phyloP scores from a whole-genome alignment of 1,284 basidiomycete species.

The Ganoderma boninense region DNA sequence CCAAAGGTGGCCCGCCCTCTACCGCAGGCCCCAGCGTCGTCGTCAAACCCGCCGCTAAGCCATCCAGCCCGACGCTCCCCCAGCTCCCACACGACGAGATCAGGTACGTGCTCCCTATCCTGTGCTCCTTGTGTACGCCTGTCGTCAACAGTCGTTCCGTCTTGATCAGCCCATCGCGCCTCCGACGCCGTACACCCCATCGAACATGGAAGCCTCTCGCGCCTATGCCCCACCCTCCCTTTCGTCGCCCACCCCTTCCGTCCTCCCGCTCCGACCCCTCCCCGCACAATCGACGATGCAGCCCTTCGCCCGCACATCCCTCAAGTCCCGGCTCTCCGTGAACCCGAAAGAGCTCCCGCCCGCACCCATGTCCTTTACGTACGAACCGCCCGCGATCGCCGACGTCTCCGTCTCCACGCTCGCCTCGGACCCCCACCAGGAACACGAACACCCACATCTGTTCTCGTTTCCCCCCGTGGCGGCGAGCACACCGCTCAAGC shows the following conservation, averaged over 20 bases:
- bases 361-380: constrained; percentile 22
- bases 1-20: constrained; percentile 28
- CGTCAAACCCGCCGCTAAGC: constrained; percentile 27
- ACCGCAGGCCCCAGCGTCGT: constrained; percentile 27
- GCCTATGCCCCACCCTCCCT: constrained; percentile 35
- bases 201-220: constrained; percentile 30
- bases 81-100: constrained; percentile 16
- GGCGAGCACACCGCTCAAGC: constrained; percentile 43
- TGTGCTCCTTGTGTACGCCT: not conserved
- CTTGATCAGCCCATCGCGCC: constrained; percentile 27
- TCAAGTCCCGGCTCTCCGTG: constrained; percentile 36
- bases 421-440: not conserved
- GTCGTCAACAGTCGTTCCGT: constrained; percentile 18
- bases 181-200: constrained; percentile 40
- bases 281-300: constrained; percentile 21
- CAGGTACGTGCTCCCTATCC: constrained; percentile 18
- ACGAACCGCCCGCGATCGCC: constrained; percentile 22
- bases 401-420: constrained; percentile 17
- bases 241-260: constrained; percentile 45
- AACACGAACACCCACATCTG: not conserved
- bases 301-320: constrained; percentile 22
- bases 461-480: constrained; percentile 8
- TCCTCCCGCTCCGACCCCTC: constrained; percentile 28
- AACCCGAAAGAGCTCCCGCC: constrained; percentile 30
- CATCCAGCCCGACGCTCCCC: constrained; percentile 18